A percentile compares a stretch with the other conserved stretches of the same genome.
phyloP scores from a whole-genome alignment of 768 basidiomycete genomes.

The Boletus sp. region DNA sequence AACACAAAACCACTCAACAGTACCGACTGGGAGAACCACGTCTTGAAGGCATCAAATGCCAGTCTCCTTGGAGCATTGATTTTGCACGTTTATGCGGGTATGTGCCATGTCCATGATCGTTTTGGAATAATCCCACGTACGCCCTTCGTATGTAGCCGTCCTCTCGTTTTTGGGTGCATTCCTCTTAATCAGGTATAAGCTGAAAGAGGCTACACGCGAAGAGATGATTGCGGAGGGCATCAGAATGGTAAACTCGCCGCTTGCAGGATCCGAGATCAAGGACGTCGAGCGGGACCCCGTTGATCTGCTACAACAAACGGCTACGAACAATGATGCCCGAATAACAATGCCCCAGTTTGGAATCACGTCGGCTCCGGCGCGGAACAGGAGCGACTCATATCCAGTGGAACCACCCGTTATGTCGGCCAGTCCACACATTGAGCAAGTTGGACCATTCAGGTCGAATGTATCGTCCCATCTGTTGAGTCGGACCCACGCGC shows the following conservation, averaged over 20 bases:
- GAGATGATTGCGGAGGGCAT: slow-evolving; percentile 38
- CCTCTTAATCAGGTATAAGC: slow-evolving; percentile 52
- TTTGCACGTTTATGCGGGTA: slow-evolving; percentile 51
- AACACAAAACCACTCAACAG: slow-evolving; percentile 35
- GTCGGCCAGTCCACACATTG: slow-evolving; percentile 47
- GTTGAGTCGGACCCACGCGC: slow-evolving; percentile 45
- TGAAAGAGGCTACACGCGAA: slow-evolving; percentile 50
- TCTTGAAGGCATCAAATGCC: slow-evolving; percentile 40
- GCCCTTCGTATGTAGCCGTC: slow-evolving; percentile 27
- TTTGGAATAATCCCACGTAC: not conserved
- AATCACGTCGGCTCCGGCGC: not conserved
- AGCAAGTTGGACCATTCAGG: slow-evolving; percentile 48
- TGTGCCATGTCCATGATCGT: slow-evolving; percentile 9
- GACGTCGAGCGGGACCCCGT: slow-evolving; percentile 13
- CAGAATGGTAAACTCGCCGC: slow-evolving; percentile 22
- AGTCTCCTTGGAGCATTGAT: slow-evolving; percentile 51
- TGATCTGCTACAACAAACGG: not conserved
- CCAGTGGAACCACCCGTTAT: slow-evolving; percentile 33
- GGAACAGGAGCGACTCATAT: not conserved
- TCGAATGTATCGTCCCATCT: slow-evolving; percentile 40
- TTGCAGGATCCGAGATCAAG: slow-evolving; percentile 3
- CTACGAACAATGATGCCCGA: not conserved
- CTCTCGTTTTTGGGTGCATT: slow-evolving; percentile 55
- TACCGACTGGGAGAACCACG: slow-evolving; percentile 6
- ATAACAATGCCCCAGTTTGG: not conserved